These are phyloP conservation scores for Russula sp. DNA, from an alignment of 768 basidiomycete genomes.

Conservation along the genomic window DNA sequence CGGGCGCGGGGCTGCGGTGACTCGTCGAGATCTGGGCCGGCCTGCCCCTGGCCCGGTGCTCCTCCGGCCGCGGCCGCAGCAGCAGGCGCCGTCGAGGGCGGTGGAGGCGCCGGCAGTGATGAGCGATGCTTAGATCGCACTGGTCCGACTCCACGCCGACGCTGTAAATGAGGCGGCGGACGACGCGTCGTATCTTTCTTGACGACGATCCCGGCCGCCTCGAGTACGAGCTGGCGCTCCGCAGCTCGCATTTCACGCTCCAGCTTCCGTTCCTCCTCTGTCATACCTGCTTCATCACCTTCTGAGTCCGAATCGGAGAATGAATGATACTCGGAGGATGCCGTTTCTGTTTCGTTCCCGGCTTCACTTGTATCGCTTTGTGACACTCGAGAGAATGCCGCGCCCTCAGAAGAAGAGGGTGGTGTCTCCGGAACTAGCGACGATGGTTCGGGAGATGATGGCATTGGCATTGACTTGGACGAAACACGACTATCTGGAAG, in stretches of 20 bases:
- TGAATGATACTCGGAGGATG: constrained; percentile 14
- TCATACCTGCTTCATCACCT: constrained; percentile 29
- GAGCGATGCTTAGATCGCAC: constrained; percentile 37
- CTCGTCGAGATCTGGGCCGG: constrained; percentile 5
- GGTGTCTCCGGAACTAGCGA: not conserved
- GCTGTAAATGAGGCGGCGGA: constrained; percentile 27
- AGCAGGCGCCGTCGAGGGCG: not conserved
- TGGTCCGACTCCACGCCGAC: constrained; percentile 23
- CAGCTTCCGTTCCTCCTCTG: constrained; percentile 40
- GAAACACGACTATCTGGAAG: constrained; percentile 1
- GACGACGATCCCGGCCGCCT: constrained; percentile 81
- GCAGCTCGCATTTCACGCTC: constrained; percentile 56
- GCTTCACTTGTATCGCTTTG: constrained; percentile 24
- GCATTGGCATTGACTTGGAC: constrained; percentile 1
- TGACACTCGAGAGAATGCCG: not conserved
- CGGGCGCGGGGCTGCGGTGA: constrained; percentile 12
- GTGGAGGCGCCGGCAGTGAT: constrained; percentile 48
- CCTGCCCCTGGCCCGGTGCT: constrained; percentile 24
- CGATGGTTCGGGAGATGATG: not conserved
- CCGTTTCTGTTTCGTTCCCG: constrained; percentile 25
- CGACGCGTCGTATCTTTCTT: constrained; percentile 51
- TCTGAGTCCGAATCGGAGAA: constrained; percentile 24
- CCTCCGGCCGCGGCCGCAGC: too few relatives aligned
- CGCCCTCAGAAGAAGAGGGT: not conserved
- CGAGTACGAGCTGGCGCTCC: constrained; percentile 77